Base-by-base conservation (phyloP, 805 yeast genomes). In the Candida schatavii region DNA sequence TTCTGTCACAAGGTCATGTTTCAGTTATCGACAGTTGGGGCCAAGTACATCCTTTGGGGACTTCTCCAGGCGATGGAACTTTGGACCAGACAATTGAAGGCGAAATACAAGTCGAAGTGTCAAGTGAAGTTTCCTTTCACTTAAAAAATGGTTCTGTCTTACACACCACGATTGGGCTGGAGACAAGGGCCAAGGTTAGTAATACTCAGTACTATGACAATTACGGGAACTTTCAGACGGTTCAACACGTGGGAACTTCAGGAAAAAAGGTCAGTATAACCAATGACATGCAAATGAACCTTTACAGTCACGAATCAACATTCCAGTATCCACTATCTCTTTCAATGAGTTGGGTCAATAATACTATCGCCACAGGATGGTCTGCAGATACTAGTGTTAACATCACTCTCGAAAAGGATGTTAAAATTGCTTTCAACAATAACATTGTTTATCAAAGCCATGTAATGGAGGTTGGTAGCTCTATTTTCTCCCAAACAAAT, bases 181-280 rank as follows among this genome's bases (percentile, higher is more conserved):
- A 43, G 37, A 53, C 64, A 9, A 31, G 42, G 22, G 54, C 70
- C 9, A 51, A 48, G 7, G 63, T 59, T 37, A 47, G 58, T 4
- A 73, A 68, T 37, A 49, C 63, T 15, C 69, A 66, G 40, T 28
- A 52, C 5, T 57, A 72, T 36, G 32, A 49, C 3, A 47, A 59
- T 27, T 63, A 46, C 46, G 81, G 77, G 26, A 66, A 63, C 33
- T 28, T 46, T 3, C 77, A 74, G 50, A 51, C 46, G 10, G 23
- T 51, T 10, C 50, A 48, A 2, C 55, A 52, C 28, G 39, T 35
- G 5, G 54, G 55, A 11, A 22, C 11, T 6, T 25, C 39, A 5
- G 18, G 10, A 19, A n/a, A 37, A 2, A 40, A 46, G 2, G 5
- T 21, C 11, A 54, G 52, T 21, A 42, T 50, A 21, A 7, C 26